Conservation (phyloP, 2,329 filamentous ascomycete genomes). For the Bipolaris bicolor region DNA sequence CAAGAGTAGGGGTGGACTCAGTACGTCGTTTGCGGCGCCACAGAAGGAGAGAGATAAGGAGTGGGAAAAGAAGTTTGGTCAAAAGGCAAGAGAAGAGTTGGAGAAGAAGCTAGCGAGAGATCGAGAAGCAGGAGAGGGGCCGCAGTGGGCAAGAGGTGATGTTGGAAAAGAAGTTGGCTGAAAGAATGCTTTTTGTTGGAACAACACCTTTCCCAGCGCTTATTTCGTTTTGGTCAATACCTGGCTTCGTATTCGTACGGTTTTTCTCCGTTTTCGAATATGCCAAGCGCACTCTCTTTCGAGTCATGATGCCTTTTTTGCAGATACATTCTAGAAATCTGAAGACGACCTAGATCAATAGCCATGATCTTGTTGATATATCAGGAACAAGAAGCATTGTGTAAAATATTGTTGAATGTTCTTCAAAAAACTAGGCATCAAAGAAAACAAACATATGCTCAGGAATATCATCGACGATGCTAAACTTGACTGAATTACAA, state of each 20-base stretch:
- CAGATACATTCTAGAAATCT: not conserved
- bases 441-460: no score
- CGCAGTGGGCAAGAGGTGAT: slow-evolving; percentile 16
- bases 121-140: slow-evolving; percentile 15
- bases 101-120: slow-evolving; percentile 24
- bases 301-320: not conserved
- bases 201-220: not conserved
- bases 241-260: not conserved
- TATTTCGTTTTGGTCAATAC: not conserved
- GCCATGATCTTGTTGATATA: no score
- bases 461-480: no score
- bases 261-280: not conserved
- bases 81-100: slow-evolving; percentile 21
- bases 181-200: not conserved
- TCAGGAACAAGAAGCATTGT: no score
- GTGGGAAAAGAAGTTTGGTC: slow-evolving; percentile 35
- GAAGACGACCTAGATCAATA: not conserved
- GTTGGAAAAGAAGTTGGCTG: not conserved
- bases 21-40: slow-evolving; percentile 47
- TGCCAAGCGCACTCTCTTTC: not conserved
- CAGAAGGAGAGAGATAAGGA: slow-evolving; percentile 32
- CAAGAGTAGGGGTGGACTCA: slow-evolving; percentile 47
- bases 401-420: no score
- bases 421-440: no score
- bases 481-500: no score